Base-by-base conservation (phyloP, 1,284 basidiomycete species). In the Irpex lacteus region DNA sequence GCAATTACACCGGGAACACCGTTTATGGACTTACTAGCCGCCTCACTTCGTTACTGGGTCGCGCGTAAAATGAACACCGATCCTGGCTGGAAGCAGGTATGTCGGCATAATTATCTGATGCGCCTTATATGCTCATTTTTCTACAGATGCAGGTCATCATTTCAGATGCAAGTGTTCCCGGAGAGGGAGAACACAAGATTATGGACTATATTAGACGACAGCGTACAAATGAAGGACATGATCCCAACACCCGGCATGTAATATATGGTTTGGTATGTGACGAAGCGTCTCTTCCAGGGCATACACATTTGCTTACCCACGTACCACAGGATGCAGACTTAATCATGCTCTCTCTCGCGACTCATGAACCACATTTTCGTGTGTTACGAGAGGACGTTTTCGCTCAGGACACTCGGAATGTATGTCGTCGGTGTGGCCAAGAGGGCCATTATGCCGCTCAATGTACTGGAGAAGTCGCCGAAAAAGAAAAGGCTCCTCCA, bases 111-210 rank as follows among this genome's bases (percentile, higher is more conserved):
- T 44, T 57, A 26, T 7, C 50, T 21, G 5, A 4, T 57, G 36
- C 44, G 50, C n/a, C 57, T 3, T 19, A 40, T 0, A 32, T 63
- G 21, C 64, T 70, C 15, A 74, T 47, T 5, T 3, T 57, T 60
- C 63, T 47, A 38, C 69, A 95, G 92, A 83, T 98, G 50, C 89
- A 98, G 82, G 93, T 99, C 67, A 90, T 99, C 69, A 95, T 99
- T 66, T 99, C 98, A 2, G 98, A 99, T 71, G 95, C 97, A 1
- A 91, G 92, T 63, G 98, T 99, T 8, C 97, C 97, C 1, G 97
- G 97, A 68, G 98, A 99, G 78, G 98, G 98, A 74, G 98, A 99
- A 77, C 98, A 99, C 80, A 99, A 99, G 82, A 98, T 99, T 70
- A 98, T 99, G 95, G 98, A 99, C 74, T 98, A 89, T 76, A 98